Percentiles rank a stretch among this genome's conserved stretches.
Conservation (phyloP, 1,284 basidiomycete genomes). For the Inonotus hispidus region DNA sequence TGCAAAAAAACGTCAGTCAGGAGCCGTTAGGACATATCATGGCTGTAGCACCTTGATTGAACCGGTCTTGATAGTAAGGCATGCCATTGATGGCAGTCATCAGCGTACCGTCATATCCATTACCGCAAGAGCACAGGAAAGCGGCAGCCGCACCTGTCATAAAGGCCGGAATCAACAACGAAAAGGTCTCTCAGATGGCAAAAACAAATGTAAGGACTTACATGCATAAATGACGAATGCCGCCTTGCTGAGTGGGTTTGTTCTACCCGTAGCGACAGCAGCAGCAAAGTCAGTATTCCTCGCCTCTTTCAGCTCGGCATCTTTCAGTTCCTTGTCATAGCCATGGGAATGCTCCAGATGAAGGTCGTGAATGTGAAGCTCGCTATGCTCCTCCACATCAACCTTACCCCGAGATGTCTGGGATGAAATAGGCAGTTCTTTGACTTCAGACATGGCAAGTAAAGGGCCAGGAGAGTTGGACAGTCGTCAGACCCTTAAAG, state of each 20-base stretch:
- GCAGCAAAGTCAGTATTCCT: slow-evolving; percentile 10
- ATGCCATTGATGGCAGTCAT: slow-evolving; percentile 22
- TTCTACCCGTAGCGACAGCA: slow-evolving; percentile 16
- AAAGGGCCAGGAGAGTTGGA: background rate
- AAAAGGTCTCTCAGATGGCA: background rate
- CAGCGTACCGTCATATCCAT: slow-evolving; percentile 19
- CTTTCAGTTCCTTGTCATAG: background rate
- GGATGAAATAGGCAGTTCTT: background rate
- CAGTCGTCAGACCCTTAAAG: too few species aligned
- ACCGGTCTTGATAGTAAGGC: slow-evolving; percentile 7
- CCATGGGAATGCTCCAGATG: background rate
- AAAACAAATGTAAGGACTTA: background rate
- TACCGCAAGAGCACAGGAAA: slow-evolving; percentile 16
- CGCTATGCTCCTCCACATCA: slow-evolving; percentile 3
- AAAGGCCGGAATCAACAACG: background rate
- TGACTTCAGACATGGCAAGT: background rate
- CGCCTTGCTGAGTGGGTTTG: slow-evolving; percentile 16
- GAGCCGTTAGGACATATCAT: background rate
- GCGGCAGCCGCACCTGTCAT: slow-evolving; percentile 15
- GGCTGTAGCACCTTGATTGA: background rate
- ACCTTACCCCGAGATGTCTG: background rate
- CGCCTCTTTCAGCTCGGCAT: slow-evolving; percentile 13
- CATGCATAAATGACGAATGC: slow-evolving; percentile 21
- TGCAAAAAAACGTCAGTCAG: background rate
- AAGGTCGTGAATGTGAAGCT: background rate